Percentiles rank a stretch among this genome's conserved stretches.
These are phyloP conservation scores for Phytophthora aleatoria DNA, from an alignment of 352 stramenopile genomes.

Conservation along the genomic window DNA sequence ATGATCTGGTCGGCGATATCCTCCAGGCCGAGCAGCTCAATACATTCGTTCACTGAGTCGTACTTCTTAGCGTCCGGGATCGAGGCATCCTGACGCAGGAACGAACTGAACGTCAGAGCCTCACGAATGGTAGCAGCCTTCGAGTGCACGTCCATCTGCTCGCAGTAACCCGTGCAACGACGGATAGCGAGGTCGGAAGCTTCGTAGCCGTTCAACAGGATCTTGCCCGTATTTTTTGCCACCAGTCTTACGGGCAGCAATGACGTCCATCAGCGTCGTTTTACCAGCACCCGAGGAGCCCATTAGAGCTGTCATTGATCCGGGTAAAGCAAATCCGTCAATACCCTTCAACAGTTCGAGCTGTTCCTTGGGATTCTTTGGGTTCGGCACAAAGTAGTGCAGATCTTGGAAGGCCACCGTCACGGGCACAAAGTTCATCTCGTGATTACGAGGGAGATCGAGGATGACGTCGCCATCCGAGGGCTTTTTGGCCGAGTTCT, in stretches of 20 bases:
- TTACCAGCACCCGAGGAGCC: conserved; percentile 25
- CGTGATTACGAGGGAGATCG: conserved; percentile 3
- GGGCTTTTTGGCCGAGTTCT: conserved; percentile 26
- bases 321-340: conserved; percentile 19
- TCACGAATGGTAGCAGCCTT: conserved; percentile 24
- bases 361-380: conserved; percentile 12
- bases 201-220: conserved; percentile 25
- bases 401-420: conserved; percentile 34
- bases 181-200: conserved; percentile 13
- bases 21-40: conserved; percentile 7
- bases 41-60: conserved; percentile 25
- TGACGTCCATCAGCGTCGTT: conserved; percentile 31
- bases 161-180: conserved; percentile 32
- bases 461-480: conserved; percentile 26
- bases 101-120: conserved; percentile 17
- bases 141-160: conserved; percentile 42
- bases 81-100: conserved; percentile 11
- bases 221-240: conserved; percentile 27
- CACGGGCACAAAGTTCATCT: conserved; percentile 27
- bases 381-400: conserved; percentile 26
- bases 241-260: conserved; percentile 21
- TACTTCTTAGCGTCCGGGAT: conserved; percentile 7
- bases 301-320: conserved; percentile 21
- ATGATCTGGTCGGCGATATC: conserved; percentile 22
- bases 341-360: conserved; percentile 33